A percentile compares a stretch with the other conserved stretches of the same genome.
phyloP scores from a whole-genome alignment of 2,329 filamentous ascomycete species.

The Teratosphaeria gauchensis region DNA sequence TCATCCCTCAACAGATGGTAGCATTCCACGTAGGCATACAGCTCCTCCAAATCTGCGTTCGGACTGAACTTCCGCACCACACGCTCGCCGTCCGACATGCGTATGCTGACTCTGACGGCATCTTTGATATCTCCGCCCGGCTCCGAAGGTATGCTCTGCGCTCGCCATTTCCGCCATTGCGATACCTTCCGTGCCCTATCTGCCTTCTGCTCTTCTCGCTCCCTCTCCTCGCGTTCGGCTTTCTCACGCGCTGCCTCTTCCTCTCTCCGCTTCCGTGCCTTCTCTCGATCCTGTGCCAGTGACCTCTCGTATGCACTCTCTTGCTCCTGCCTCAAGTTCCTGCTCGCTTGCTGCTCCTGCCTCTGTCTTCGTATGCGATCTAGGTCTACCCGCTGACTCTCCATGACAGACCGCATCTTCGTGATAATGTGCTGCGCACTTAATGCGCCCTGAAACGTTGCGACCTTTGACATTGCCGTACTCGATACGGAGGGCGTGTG shows the following conservation, averaged over 20 bases:
- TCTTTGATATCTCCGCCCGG: conserved; percentile 56
- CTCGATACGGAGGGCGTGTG: conserved; percentile 77
- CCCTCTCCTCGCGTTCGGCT: conserved; percentile 56
- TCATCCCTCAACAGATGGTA: conserved; percentile 51
- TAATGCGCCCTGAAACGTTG: conserved; percentile 64
- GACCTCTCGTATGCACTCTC: conserved; percentile 91
- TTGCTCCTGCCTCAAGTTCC: conserved; percentile 75
- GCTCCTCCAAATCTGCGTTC: conserved; percentile 67
- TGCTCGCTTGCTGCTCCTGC: conserved; percentile 69
- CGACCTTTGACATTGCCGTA: conserved; percentile 83
- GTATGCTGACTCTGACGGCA: conserved; percentile 59
- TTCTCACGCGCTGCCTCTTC: conserved; percentile 57
- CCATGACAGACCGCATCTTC: conserved; percentile 64
- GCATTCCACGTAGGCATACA: conserved; percentile 96
- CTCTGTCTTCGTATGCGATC: conserved; percentile 65
- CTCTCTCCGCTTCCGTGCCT: conserved; percentile 65
- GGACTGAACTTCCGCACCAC: conserved; percentile 66
- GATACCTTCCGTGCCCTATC: conserved; percentile 44
- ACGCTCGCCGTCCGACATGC: conserved; percentile 57
- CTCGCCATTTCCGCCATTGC: conserved; percentile 77
- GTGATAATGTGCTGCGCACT: conserved; percentile 61
- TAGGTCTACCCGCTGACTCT: conserved; percentile 66
- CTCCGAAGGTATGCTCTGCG: conserved; percentile 56
- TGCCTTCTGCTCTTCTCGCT: conserved; percentile 53
- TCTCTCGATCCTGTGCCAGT: conserved; percentile 76